Percentiles rank a stretch among this genome's conserved stretches.
phyloP scores from a whole-genome alignment of 495 filamentous ascomycete species.

The Trichoderma asperelloides region DNA sequence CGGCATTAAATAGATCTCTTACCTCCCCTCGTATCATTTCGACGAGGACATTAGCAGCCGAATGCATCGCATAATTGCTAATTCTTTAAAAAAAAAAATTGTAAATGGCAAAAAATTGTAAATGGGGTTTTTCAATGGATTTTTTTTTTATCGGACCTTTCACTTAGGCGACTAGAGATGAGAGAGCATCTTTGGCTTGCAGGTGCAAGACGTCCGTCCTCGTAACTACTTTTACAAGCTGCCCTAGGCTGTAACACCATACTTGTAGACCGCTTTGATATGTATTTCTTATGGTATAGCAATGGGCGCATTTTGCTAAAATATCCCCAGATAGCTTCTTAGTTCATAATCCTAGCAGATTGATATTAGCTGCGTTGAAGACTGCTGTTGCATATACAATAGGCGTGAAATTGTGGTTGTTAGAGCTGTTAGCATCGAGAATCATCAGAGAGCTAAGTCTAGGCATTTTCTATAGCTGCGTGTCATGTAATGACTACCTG shows the following conservation, averaged over 20 bases:
- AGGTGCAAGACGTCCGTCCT: background rate
- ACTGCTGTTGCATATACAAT: background rate
- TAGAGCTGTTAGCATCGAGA: background rate
- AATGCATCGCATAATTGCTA: background rate
- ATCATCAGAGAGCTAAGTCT: background rate
- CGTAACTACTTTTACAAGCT: slow-evolving; percentile 27
- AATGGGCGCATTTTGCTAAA: slow-evolving; percentile 27
- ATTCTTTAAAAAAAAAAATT: background rate
- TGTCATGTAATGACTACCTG: background rate
- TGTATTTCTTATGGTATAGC: slow-evolving; percentile 25
- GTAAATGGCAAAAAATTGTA: no score
- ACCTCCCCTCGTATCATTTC: background rate
- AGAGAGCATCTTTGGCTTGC: background rate
- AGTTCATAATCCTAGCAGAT: slow-evolving; percentile 24
- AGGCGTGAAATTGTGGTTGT: background rate
- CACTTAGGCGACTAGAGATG: background rate
- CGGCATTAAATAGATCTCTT: background rate
- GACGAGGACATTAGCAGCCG: background rate
- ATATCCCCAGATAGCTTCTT: slow-evolving; percentile 27
- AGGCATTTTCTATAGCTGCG: background rate
- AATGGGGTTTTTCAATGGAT: background rate
- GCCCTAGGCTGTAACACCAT: slow-evolving; percentile 24
- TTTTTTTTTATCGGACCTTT: background rate
- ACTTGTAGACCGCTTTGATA: slow-evolving; percentile 23
- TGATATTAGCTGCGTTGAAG: slow-evolving; percentile 8